phyloP scores from a whole-genome alignment of 768 basidiomycete species.

The Pleurotus sapidus region DNA sequence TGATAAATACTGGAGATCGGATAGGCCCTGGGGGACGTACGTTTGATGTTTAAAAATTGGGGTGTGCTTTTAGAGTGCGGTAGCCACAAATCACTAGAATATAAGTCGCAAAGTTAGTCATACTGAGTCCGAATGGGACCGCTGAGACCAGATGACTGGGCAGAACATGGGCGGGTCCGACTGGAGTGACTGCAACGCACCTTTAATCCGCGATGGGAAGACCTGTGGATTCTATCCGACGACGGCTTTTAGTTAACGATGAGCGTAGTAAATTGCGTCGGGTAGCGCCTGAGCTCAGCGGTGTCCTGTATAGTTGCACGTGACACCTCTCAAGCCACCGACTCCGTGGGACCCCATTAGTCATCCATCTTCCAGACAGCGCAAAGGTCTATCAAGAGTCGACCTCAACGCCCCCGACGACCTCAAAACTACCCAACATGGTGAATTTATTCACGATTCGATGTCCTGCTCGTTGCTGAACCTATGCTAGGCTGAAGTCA shows the following conservation, averaged over 20 bases:
- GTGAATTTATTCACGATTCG: background rate
- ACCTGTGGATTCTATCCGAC: conserved; percentile 94
- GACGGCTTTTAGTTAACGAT: conserved; percentile 39
- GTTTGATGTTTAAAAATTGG: conserved; percentile 27
- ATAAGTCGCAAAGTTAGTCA: background rate
- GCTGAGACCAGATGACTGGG: background rate
- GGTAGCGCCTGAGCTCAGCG: conserved; percentile 10
- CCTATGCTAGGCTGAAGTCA: conserved; percentile 71
- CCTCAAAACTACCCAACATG: conserved; percentile 14
- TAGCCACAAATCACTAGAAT: conserved; percentile 89
- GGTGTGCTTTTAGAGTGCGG: conserved; percentile 35
- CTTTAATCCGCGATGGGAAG: conserved; percentile 91
- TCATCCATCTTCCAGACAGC: conserved; percentile 27
- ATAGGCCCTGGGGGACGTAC: conserved; percentile 25
- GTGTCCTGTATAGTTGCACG: conserved; percentile 64
- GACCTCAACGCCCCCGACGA: conserved; percentile 41
- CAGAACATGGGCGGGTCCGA: background rate
- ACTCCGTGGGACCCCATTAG: conserved; percentile 15
- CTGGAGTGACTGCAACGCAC: conserved; percentile 36
- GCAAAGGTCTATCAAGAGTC: conserved; percentile 8
- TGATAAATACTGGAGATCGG: background rate
- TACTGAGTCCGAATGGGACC: background rate
- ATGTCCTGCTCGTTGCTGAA: conserved; percentile 12
- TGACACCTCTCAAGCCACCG: conserved; percentile 39
- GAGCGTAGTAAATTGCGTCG: conserved; percentile 17